Evolutionary conservation across 2,329 filamentous ascomycete species (phyloP).

Genomic region (Aspergillus sp.): DNA sequence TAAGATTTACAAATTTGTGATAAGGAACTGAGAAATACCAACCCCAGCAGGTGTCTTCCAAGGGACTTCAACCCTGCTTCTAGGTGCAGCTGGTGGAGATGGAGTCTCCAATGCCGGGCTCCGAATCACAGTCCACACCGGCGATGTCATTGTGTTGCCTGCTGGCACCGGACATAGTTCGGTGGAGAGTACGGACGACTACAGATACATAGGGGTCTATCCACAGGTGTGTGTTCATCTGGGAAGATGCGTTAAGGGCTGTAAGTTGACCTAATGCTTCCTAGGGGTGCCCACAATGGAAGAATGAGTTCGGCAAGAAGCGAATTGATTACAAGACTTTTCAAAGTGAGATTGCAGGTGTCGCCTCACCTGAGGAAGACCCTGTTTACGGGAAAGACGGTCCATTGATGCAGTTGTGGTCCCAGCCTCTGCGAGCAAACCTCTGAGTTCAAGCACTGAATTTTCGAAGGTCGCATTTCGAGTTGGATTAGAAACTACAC

Average conservation of each 20-base stretch:
- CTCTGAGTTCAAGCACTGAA: background rate
- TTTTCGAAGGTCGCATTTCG: background rate
- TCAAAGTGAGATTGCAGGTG: background rate
- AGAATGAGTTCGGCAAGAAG: background rate
- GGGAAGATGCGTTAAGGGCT: background rate
- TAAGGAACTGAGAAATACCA: background rate
- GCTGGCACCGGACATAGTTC: slow-evolving; percentile 6
- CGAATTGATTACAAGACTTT: background rate
- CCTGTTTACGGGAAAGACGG: slow-evolving; percentile 2
- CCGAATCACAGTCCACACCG: background rate
- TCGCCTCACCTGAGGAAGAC: slow-evolving; percentile 2
- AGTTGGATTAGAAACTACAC: background rate
- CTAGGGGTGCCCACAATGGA: background rate
- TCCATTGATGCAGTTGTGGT: slow-evolving; percentile 3
- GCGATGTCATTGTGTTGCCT: slow-evolving; percentile 7
- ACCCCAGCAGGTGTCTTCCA: background rate
- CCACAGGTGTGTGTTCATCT: background rate
- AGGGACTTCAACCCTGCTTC: slow-evolving; percentile 2
- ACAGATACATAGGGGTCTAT: slow-evolving; percentile 8
- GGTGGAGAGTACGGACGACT: background rate
- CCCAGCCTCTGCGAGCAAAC: background rate
- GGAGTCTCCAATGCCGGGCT: background rate
- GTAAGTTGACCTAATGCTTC: background rate
- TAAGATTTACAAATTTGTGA: background rate
- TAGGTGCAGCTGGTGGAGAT: background rate